phyloP scores from a whole-genome alignment of 1,284 basidiomycete genomes.

The Pyrrhoderma lamaoense region DNA sequence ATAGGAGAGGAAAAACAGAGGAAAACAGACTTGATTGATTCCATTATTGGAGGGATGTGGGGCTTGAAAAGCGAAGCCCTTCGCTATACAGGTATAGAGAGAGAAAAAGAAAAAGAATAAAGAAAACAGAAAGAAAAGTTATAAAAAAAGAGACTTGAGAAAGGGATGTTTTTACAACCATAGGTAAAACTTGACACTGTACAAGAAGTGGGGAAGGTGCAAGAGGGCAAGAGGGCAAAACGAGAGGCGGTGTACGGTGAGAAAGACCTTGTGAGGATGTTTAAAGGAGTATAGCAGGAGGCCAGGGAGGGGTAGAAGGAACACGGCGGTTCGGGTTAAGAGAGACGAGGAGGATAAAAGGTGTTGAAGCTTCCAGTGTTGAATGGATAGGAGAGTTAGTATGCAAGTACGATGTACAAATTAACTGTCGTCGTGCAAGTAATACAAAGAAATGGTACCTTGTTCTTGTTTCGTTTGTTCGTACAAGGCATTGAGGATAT shows the following conservation, averaged over 20 bases:
- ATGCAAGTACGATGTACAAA: neutral
- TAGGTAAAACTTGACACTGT: no score
- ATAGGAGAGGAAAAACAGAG: neutral
- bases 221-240: slow-evolving; percentile 9
- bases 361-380: slow-evolving; percentile 2
- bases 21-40: no score
- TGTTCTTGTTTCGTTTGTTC: no score
- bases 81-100: slow-evolving; percentile 28
- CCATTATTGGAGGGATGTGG: slow-evolving; percentile 28
- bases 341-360: neutral
- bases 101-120: slow-evolving; percentile 21
- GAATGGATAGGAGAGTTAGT: neutral
- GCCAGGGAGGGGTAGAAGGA: slow-evolving; percentile 10
- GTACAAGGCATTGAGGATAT: no score
- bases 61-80: slow-evolving; percentile 43
- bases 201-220: slow-evolving; percentile 2
- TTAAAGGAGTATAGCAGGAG: no score
- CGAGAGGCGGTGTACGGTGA: no score
- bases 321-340: no score
- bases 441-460: no score
- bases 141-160: neutral
- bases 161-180: no score
- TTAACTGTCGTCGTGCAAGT: no score
- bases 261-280: no score
- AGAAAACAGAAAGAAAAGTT: slow-evolving; percentile 5